Evolutionary conservation across 345 rosid genomes (phyloP), one percentile per base, ranked within the genome.

Genomic region (Firmiana major): DNA sequence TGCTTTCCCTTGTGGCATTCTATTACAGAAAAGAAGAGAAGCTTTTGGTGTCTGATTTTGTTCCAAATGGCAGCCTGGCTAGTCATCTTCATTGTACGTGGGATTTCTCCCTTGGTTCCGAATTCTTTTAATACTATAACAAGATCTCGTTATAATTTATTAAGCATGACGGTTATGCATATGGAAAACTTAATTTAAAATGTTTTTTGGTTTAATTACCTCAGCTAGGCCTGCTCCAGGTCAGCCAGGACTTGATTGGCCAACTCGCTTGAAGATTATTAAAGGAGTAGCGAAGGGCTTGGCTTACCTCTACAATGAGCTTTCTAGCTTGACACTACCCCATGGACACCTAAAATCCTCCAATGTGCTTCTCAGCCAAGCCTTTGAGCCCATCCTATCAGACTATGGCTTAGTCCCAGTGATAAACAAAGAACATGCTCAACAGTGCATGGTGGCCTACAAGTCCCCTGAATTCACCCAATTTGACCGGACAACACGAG

Each of bases 291-390:
- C 97, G 0, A 83, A 75, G 75, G 98, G 97, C 1, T 71, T 94
- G 74, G 89, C 83, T 40, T 86, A 91, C 84, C 94, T 92, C 31
- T 87, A 85, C 80, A 77, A 79, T 77, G 90, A 87, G 31, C 86
- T 92, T 38, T 89, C 97, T 0, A 79, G 42, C 60, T 13, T 84
- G 38, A 53, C 88, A 8, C 82, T 92, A 6, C 97, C 97, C 36
- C 97, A 91, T 51, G 98, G 97, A 4, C 93, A 94, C 84, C 89
- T 92, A 34, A 92, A 92, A 83, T 92, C 98, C 26, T 92, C 98
- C 53, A 94, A 94, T 67, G 93, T 94, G 26, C 84, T 94, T 17
- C 87, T 94, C 10, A 86, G 88, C 82, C 75, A 84, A 6, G 72
- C 74, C 21, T 86, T 84, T 24, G 89, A 90, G 63, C 92, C 97